Evolutionary conservation across 257 asterid species (phyloP).

Genomic region (Nicotiana obtusifolia): DNA sequence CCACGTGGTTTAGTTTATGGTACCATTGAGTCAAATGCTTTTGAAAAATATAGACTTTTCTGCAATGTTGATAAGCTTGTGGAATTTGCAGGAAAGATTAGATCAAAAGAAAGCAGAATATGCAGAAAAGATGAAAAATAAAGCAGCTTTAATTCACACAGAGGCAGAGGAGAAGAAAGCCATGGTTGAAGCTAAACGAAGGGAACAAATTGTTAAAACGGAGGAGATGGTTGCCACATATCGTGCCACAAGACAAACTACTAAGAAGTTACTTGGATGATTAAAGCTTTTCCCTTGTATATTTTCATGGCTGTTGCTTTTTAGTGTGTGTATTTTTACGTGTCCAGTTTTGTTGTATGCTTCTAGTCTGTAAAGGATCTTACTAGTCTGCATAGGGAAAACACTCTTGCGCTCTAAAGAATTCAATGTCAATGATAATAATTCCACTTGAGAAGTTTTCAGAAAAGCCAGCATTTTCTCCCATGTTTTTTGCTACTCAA

Average conservation of each 20-base stretch:
- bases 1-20: background rate
- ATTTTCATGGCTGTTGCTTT: background rate
- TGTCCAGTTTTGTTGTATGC: background rate
- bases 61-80: background rate
- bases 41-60: background rate
- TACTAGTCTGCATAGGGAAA: background rate
- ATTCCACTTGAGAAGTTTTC: background rate
- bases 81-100: constrained; percentile 45
- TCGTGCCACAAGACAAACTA: constrained; percentile 54
- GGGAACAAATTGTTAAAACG: constrained; percentile 53
- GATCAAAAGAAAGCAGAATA: constrained; percentile 69
- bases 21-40: background rate
- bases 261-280: constrained; percentile 41
- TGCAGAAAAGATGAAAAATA: constrained; percentile 60
- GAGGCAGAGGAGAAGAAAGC: constrained; percentile 79
- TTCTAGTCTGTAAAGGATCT: background rate
- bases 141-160: constrained; percentile 60
- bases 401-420: background rate
- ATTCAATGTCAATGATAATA: background rate
- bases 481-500: background rate
- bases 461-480: background rate
- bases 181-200: constrained; percentile 45
- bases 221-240: constrained; percentile 62
- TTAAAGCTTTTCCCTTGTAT: constrained; percentile 13
- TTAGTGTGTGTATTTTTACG: background rate